Conservation (phyloP, 441 rosid genomes). For the Flueggea neowawraea region DNA sequence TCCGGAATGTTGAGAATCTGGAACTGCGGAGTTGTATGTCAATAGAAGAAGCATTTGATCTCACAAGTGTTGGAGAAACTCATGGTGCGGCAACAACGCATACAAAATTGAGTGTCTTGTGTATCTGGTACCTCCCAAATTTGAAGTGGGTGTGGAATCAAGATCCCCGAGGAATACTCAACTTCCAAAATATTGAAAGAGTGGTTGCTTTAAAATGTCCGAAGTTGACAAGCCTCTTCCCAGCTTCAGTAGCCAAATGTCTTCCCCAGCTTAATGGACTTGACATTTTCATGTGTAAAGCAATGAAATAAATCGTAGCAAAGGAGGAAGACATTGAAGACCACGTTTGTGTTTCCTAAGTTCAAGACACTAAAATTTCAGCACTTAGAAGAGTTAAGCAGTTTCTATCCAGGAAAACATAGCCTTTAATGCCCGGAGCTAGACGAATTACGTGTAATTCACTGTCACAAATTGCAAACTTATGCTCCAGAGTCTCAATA, state of each 20-base stretch:
- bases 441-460: neutral
- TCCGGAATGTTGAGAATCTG: slow-evolving; percentile 3
- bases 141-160: too few relatives aligned
- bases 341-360: slow-evolving; percentile 12
- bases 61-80: neutral
- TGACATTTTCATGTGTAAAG: neutral
- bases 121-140: too few relatives aligned
- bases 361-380: neutral
- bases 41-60: slow-evolving; percentile 6
- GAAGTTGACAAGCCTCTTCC: slow-evolving; percentile 13
- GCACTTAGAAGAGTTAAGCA: slow-evolving; percentile 2
- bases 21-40: neutral
- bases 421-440: neutral
- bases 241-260: slow-evolving; percentile 13
- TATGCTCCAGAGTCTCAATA: too few relatives aligned
- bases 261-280: neutral
- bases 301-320: slow-evolving; percentile 8
- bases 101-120: too few relatives aligned
- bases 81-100: too few relatives aligned
- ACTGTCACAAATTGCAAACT: neutral
- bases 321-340: neutral
- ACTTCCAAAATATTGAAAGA: slow-evolving; percentile 1
- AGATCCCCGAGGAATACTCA: slow-evolving; percentile 11
- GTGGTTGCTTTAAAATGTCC: slow-evolving; percentile 3
- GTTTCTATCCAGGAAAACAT: slow-evolving; percentile 5